Percentiles rank a stretch among this genome's conserved stretches.
Evolutionary conservation across 2,329 filamentous ascomycete genomes (phyloP).

Genomic region (Elsinoe fawcettii): DNA sequence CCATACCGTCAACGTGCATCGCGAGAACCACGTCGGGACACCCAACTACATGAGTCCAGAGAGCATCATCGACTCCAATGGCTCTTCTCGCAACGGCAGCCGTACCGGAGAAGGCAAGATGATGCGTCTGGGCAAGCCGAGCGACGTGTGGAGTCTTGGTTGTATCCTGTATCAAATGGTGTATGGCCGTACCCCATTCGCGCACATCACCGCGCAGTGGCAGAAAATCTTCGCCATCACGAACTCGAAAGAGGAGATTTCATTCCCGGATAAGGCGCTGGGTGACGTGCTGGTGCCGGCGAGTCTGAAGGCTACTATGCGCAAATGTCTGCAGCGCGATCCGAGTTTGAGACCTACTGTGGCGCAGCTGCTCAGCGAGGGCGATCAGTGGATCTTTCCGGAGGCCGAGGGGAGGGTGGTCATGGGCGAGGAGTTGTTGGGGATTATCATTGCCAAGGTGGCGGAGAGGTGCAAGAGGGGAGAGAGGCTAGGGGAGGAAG

Average conservation of each 20-base stretch:
- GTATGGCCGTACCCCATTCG: conserved; percentile 93
- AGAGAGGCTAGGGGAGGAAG: conserved; percentile 47
- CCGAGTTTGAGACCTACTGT: conserved; percentile 50
- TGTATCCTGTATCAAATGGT: conserved; percentile 98
- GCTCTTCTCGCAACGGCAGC: conserved; percentile 37
- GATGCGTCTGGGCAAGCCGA: conserved; percentile 93
- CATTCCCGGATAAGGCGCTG: conserved; percentile 62
- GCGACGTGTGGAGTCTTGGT: conserved; percentile 90
- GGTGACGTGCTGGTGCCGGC: conserved; percentile 53
- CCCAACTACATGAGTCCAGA: conserved; percentile 99
- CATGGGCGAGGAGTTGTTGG: conserved; percentile 52
- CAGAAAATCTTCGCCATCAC: conserved; percentile 80
- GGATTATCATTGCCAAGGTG: conserved; percentile 52
- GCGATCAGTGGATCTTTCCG: conserved; percentile 52
- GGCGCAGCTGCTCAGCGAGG: conserved; percentile 47
- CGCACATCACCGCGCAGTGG: conserved; percentile 81
- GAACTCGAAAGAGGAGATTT: conserved; percentile 65
- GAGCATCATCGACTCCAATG: conserved; percentile 80
- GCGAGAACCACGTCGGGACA: conserved; percentile 89
- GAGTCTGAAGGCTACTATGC: conserved; percentile 48
- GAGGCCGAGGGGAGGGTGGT: conserved; percentile 42
- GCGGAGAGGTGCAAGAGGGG: conserved; percentile 51
- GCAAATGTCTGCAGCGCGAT: conserved; percentile 52
- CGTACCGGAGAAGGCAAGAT: conserved; percentile 36
- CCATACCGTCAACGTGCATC: conserved; percentile 93